Base-by-base conservation (phyloP, 257 asterid species). In the Fraxinus anomala region DNA sequence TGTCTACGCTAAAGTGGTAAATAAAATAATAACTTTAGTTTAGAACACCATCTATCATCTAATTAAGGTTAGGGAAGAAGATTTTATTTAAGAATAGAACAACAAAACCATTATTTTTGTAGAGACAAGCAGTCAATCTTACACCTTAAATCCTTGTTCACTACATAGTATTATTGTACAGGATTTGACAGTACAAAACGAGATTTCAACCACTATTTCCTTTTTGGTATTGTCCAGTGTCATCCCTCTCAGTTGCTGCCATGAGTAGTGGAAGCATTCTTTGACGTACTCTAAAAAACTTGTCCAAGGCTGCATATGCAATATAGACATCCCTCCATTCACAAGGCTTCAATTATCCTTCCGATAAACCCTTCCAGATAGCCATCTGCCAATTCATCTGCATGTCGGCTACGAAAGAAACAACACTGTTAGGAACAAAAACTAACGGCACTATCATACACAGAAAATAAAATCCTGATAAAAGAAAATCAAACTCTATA, bases 241-340 rank as follows among this genome's bases (percentile, higher is more conserved):
- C 65, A n/a, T 37, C 40, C 56, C 4, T n/a, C 13, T 49, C 14
- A 6, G n/a, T 5, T 39, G 37, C 61, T 24, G 76, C 65, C 21
- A 14, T 44, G 40, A 30, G 81, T 40, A 31, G 24, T 78, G 82
- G 33, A 26, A 78, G 37, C 66, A 42, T 67, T 65, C 56, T 7
- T 65, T 13, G 17, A 63, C 14, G n/a, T 39, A 36, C 31, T 72
- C 47, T 40, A 47, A 68, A 47, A 10, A 47, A n/a, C 12, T 70
- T 75, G 19, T 72, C 73, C 77, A 66, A 63, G 34, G 84, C 81
- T 70, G 74, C 80, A 74, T 73, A 73, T 73, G 65, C 68, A 72
- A 49, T 76, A 54, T 80, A 67, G 76, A 79, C 37, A 74, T 54
- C 59, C 30, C 74, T n/a, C 28, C 12, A 13, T 26, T 1, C 34